Conservation (phyloP, 192 early-diverging fungal species). For the Coemansia sp. region DNA sequence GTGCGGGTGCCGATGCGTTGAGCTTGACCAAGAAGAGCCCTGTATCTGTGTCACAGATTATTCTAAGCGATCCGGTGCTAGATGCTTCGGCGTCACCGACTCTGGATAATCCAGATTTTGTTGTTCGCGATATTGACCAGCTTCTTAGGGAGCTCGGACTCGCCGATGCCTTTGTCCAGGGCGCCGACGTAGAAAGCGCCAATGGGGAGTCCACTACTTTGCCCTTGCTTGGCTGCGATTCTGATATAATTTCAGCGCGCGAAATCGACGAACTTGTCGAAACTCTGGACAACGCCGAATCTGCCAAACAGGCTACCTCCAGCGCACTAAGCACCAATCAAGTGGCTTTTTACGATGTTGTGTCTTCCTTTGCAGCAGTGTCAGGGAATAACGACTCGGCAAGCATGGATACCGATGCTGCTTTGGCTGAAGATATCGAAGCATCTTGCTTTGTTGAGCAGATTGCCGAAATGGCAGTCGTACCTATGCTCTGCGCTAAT, state of each 20-base stretch:
- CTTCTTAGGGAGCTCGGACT: slow-evolving; percentile 30
- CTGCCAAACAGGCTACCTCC: not conserved
- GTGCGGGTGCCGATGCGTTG: too few species aligned
- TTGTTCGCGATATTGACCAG: slow-evolving; percentile 38
- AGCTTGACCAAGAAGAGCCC: not conserved
- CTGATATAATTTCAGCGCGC: slow-evolving; percentile 26
- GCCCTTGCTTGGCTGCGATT: slow-evolving; percentile 2
- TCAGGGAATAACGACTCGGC: not conserved
- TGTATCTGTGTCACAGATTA: not conserved
- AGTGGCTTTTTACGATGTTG: not conserved
- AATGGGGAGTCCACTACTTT: not conserved
- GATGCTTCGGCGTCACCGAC: not conserved
- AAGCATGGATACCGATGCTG: not conserved
- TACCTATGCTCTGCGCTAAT: not conserved
- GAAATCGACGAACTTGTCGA: slow-evolving; percentile 45
- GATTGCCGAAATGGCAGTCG: not conserved
- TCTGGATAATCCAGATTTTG: not conserved
- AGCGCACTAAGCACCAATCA: not conserved
- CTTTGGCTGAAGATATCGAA: not conserved
- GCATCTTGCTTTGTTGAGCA: not conserved
- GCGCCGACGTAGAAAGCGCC: slow-evolving; percentile 1
- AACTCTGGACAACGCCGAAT: slow-evolving; percentile 19
- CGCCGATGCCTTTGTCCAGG: slow-evolving; percentile 16
- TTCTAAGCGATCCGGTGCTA: too few species aligned
- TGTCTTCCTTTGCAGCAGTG: not conserved